Evolutionary conservation across 208 protist genomes (phyloP).

Genomic region (Wallacemonas sp.): DNA sequence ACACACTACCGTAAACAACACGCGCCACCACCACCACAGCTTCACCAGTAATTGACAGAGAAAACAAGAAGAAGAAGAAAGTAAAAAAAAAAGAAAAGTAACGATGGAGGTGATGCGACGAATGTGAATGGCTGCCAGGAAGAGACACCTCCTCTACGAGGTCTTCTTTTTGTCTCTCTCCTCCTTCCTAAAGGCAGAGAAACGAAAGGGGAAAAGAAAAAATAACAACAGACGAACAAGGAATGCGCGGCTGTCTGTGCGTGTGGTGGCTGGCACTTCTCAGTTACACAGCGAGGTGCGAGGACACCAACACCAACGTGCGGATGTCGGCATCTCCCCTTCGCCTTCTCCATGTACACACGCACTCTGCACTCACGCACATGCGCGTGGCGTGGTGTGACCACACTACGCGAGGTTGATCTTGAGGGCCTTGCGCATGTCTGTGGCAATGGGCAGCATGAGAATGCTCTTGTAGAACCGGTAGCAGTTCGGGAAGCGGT

Average conservation of each 20-base stretch:
- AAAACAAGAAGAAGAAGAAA: conserved; percentile 1
- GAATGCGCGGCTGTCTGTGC: not conserved
- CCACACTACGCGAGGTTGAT: conserved; percentile 29
- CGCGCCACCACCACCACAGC: too few relatives aligned
- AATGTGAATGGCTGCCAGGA: not conserved
- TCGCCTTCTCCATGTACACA: too few relatives aligned
- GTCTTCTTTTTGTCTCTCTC: too few relatives aligned
- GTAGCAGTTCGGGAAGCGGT: conserved; percentile 21
- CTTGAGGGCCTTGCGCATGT: conserved; percentile 57
- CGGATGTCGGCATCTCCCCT: too few relatives aligned
- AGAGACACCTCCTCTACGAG: too few relatives aligned
- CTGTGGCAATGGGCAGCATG: conserved; percentile 46
- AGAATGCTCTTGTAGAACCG: conserved; percentile 50
- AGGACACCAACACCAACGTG: too few relatives aligned
- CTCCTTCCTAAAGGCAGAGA: conserved; percentile 14
- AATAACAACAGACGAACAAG: not conserved
- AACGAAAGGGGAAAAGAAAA: conserved; percentile 15
- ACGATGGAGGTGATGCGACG: not conserved
- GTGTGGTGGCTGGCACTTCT: too few relatives aligned
- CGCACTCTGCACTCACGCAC: too few relatives aligned
- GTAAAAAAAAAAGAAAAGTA: conserved; percentile 8
- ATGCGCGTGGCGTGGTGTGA: too few relatives aligned
- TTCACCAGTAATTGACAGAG: too few relatives aligned
- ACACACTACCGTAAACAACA: too few relatives aligned
- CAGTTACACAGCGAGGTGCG: too few relatives aligned